These are phyloP conservation scores for Penicillium sp. DNA, from an alignment of 2,329 filamentous ascomycete genomes.

Conservation along the genomic window DNA sequence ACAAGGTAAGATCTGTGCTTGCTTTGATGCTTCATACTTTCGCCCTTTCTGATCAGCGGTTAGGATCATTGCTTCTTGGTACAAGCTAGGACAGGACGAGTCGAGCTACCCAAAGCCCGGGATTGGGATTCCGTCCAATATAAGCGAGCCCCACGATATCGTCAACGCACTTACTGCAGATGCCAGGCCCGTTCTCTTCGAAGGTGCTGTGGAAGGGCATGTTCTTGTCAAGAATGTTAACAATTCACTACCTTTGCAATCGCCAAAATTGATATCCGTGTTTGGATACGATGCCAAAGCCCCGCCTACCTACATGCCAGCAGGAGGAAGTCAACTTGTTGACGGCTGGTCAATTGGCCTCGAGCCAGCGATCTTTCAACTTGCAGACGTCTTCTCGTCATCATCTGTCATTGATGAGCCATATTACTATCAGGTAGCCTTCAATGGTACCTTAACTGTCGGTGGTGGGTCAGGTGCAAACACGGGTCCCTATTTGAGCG, in stretches of 20 bases:
- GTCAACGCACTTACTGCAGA: slow-evolving; percentile 54
- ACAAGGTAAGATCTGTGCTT: slow-evolving; percentile 32
- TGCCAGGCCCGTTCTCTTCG: slow-evolving; percentile 43
- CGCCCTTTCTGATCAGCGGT: not conserved
- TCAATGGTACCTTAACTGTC: slow-evolving; percentile 54
- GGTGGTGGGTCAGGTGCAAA: slow-evolving; percentile 57
- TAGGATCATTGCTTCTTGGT: slow-evolving; percentile 51
- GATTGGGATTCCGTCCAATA: slow-evolving; percentile 26
- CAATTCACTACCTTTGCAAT: slow-evolving; percentile 52
- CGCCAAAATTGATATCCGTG: slow-evolving; percentile 48
- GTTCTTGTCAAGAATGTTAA: slow-evolving; percentile 59
- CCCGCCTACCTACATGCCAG: slow-evolving; percentile 32
- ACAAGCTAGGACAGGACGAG: slow-evolving; percentile 47
- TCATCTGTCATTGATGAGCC: slow-evolving; percentile 27
- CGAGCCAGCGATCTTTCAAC: slow-evolving; percentile 10
- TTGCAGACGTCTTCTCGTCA: slow-evolving; percentile 25
- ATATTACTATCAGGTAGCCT: slow-evolving; percentile 31
- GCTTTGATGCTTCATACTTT: not conserved
- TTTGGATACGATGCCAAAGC: slow-evolving; percentile 62
- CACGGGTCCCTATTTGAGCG: slow-evolving; percentile 53
- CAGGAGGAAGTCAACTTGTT: slow-evolving; percentile 14
- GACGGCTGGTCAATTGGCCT: slow-evolving; percentile 2
- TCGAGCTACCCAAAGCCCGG: slow-evolving; percentile 51
- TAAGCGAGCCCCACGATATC: slow-evolving; percentile 55
- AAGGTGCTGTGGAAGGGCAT: slow-evolving; percentile 61